Percentiles rank a stretch among this genome's conserved stretches.
phyloP scores from a whole-genome alignment of 495 filamentous ascomycete species.

The Neurospora africana region DNA sequence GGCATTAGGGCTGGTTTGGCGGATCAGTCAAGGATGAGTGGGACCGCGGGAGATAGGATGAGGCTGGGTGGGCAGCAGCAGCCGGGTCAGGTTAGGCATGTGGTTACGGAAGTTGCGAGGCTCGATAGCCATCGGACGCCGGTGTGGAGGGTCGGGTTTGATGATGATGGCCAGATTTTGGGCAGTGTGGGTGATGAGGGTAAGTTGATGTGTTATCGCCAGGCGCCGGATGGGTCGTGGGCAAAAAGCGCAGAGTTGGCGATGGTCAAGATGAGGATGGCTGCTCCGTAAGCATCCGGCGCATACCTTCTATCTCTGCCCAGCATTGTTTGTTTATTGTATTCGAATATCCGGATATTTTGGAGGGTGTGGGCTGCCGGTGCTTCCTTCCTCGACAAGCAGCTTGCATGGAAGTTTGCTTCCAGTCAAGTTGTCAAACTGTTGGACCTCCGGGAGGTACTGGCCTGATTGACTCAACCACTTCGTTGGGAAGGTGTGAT shows the following conservation, averaged over 20 bases:
- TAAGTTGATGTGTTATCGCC: slow-evolving; percentile 46
- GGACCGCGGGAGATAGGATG: neutral
- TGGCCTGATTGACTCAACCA: no score
- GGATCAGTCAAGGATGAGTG: slow-evolving; percentile 35
- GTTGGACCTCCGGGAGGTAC: no score
- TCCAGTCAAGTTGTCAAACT: no score
- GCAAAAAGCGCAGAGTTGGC: slow-evolving; percentile 43
- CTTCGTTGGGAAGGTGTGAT: neutral
- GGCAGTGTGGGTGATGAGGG: slow-evolving; percentile 52
- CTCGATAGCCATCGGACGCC: slow-evolving; percentile 44
- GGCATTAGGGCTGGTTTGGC: slow-evolving; percentile 49
- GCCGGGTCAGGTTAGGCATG: slow-evolving; percentile 37
- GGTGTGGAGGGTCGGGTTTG: slow-evolving; percentile 52
- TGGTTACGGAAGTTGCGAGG: slow-evolving; percentile 38
- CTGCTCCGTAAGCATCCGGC: slow-evolving; percentile 26
- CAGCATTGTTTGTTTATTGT: neutral
- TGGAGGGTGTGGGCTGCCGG: neutral
- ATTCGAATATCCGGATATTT: neutral
- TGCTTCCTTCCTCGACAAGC: neutral
- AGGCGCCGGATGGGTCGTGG: slow-evolving; percentile 43
- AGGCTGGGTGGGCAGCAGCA: slow-evolving; percentile 1
- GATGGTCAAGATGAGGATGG: slow-evolving; percentile 41
- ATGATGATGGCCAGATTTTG: slow-evolving; percentile 50
- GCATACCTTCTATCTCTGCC: neutral
- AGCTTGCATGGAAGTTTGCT: neutral